Conservation (phyloP, 352 stramenopile genomes). For the Globisporangium radiosum region DNA sequence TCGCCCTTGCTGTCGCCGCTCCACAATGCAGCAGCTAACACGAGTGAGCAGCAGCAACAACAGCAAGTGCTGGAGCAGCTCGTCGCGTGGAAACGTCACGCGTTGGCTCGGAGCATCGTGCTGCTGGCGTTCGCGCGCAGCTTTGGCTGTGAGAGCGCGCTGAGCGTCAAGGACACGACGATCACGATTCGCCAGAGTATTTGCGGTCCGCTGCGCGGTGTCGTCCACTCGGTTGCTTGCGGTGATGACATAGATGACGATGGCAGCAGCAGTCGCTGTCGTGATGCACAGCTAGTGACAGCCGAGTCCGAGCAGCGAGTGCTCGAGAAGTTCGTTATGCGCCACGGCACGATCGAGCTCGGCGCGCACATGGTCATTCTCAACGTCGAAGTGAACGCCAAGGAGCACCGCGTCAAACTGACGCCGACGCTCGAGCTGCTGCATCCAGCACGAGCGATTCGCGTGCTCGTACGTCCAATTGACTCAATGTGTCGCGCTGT, state of each 20-base stretch:
- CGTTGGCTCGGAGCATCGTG: conserved; percentile 14
- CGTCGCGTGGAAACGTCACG: conserved; percentile 22
- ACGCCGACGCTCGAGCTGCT: neutral
- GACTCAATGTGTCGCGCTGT: no score
- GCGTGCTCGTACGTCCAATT: conserved; percentile 5
- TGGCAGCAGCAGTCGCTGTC: neutral
- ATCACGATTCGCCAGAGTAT: conserved; percentile 30
- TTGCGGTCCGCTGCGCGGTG: conserved; percentile 24
- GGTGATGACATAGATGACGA: neutral
- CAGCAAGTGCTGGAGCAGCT: conserved; percentile 20
- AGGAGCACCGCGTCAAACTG: neutral
- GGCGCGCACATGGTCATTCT: conserved; percentile 3
- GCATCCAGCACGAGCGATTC: neutral
- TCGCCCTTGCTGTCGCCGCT: neutral
- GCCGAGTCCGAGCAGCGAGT: neutral
- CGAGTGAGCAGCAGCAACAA: neutral
- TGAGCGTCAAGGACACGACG: conserved; percentile 32
- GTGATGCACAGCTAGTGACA: neutral
- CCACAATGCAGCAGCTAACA: neutral
- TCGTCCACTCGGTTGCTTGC: neutral
- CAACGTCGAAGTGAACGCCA: neutral
- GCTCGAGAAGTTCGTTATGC: conserved; percentile 1
- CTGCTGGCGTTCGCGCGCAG: conserved; percentile 17
- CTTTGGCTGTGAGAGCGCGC: conserved; percentile 13
- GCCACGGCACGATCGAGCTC: conserved; percentile 5